A percentile compares a stretch with the other conserved stretches of the same genome.
These are phyloP conservation scores for Rostrohypoxylon terebratum DNA, from an alignment of 495 filamentous ascomycete genomes.

Conservation along the genomic window DNA sequence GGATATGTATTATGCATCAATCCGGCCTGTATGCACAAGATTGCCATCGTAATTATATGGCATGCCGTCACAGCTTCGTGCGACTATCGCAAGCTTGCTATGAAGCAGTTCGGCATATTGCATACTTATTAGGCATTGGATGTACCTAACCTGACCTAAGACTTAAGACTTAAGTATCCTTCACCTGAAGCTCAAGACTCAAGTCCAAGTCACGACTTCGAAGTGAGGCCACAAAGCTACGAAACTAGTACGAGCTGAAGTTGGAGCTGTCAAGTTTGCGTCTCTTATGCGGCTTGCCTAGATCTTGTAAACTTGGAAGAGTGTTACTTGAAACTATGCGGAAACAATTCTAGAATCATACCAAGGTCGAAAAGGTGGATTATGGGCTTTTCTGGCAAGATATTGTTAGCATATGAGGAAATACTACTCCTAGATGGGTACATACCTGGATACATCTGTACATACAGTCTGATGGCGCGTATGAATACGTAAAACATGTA, in stretches of 20 bases:
- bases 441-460: neutral
- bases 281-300: conserved; percentile 7
- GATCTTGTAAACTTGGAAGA: conserved; percentile 16
- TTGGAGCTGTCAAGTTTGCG: conserved; percentile 38
- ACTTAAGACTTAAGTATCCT: neutral
- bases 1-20: conserved; percentile 37
- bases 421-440: neutral
- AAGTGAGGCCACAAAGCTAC: neutral
- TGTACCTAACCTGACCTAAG: too few relatives aligned
- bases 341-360: conserved; percentile 45
- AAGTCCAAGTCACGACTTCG: neutral
- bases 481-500: neutral
- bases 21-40: conserved; percentile 20
- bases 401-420: neutral
- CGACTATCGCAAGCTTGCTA: conserved; percentile 6
- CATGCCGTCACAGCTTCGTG: conserved; percentile 22
- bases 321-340: conserved; percentile 40
- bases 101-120: conserved; percentile 27
- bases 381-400: neutral
- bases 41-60: conserved; percentile 13
- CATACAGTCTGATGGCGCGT: neutral
- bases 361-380: conserved; percentile 36
- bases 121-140: neutral
- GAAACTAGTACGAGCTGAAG: neutral
- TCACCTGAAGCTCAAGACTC: neutral